Evolutionary conservation across 805 yeast species (phyloP).

Genomic region (Cyberlindnera saturnus): DNA sequence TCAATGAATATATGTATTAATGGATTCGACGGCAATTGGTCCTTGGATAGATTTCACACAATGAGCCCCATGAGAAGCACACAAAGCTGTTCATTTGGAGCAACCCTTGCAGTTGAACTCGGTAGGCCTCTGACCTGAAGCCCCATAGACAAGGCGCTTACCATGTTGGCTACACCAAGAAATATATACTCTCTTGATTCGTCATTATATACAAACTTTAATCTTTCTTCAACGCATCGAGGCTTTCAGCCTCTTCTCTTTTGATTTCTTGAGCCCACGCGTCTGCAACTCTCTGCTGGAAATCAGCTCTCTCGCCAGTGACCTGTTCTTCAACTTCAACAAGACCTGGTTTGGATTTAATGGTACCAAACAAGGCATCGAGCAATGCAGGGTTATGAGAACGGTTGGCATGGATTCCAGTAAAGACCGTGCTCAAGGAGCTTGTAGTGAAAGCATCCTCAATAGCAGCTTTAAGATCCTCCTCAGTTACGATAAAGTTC

Average conservation of each 20-base stretch:
- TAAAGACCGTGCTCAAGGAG: conserved; percentile 8
- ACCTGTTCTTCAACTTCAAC: conserved; percentile 30
- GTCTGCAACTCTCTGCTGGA: conserved; percentile 19
- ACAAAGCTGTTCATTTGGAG: no score
- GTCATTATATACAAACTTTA: no score
- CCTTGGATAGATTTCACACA: no score
- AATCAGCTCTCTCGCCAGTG: conserved; percentile 26
- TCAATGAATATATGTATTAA: no score
- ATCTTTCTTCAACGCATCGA: background rate
- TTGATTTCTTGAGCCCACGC: background rate
- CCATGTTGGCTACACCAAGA: background rate
- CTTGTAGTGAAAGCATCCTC: conserved; percentile 43
- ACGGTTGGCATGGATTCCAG: conserved; percentile 9
- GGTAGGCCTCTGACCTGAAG: background rate
- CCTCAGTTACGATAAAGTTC: conserved; percentile 68
- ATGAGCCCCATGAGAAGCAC: no score
- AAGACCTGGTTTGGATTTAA: conserved; percentile 29
- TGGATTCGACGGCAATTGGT: no score
- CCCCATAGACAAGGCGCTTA: background rate
- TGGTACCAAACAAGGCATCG: conserved; percentile 33
- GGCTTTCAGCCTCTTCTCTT: background rate
- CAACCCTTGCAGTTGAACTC: background rate
- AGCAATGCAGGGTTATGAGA: conserved; percentile 17
- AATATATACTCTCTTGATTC: no score
- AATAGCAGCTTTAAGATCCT: conserved; percentile 51